Percentiles rank a stretch among this genome's conserved stretches.
These are phyloP conservation scores for Eudorina sp. DNA, from an alignment of 139 green algal species.

Conservation along the genomic window DNA sequence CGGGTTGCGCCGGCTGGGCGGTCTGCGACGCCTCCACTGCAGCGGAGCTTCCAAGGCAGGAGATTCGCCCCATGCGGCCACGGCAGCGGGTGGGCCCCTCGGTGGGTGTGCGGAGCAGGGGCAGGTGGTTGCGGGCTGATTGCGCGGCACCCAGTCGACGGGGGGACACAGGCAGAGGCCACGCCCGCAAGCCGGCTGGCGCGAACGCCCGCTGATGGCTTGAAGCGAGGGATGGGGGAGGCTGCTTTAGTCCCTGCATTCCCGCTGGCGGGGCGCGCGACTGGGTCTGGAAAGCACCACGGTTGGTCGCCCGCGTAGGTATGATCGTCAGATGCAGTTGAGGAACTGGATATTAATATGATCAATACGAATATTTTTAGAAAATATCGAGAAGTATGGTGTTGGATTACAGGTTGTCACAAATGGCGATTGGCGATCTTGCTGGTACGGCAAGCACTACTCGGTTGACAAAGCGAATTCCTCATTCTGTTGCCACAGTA, in stretches of 20 bases:
- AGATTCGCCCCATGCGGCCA: background rate
- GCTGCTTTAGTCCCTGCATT: background rate
- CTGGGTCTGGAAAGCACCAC: background rate
- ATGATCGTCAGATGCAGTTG: background rate
- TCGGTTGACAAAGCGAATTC: background rate
- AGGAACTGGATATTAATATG: background rate
- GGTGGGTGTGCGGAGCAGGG: no score
- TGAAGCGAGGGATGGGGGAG: background rate
- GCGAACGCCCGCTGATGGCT: background rate
- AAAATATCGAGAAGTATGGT: no score
- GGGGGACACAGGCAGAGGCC: no score
- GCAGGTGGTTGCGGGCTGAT: no score
- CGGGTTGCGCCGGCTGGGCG: background rate
- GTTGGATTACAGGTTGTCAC: no score
- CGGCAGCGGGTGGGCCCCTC: no score
- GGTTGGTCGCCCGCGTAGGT: background rate
- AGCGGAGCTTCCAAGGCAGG: background rate
- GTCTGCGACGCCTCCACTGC: background rate
- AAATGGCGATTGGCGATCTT: slow-evolving; percentile 5
- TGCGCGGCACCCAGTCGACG: no score
- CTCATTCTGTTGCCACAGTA: no score
- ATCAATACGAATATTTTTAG: background rate
- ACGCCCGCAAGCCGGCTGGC: background rate
- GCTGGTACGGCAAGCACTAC: no score
- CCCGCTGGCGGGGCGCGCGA: background rate